phyloP scores from a whole-genome alignment of 345 rosid species.

The Camelina hispida region DNA sequence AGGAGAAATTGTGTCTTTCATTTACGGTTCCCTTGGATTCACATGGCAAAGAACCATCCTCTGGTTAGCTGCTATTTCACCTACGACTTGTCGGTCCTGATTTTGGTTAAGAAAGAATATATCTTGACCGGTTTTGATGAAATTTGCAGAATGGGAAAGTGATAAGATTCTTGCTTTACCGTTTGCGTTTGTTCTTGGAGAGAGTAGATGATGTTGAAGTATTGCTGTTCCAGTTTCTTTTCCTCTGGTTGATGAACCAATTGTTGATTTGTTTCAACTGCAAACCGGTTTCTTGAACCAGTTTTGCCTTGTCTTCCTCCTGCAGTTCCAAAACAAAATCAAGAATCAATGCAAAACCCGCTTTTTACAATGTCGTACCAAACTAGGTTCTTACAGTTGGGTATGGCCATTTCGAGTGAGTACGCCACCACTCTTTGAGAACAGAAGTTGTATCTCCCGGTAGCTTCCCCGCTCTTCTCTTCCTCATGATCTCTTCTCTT shows the following conservation, averaged over 20 bases:
- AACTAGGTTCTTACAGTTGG: constrained; percentile 63
- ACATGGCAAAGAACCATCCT: constrained; percentile 25
- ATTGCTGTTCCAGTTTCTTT: constrained; percentile 86
- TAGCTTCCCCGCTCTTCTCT: constrained; percentile 88
- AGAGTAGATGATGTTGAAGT: constrained; percentile 63
- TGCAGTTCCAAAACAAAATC: constrained; percentile 31
- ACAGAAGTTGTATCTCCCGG: constrained; percentile 85
- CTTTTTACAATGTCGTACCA: neutral
- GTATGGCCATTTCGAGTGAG: constrained; percentile 95
- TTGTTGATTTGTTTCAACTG: constrained; percentile 87
- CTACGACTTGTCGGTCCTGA: constrained; percentile 39
- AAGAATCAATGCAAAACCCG: neutral
- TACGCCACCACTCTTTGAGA: constrained; percentile 88
- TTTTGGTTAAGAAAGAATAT: constrained; percentile 15
- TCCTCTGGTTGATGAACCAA: constrained; percentile 92
- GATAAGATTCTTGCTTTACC: constrained; percentile 47
- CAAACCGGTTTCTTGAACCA: constrained; percentile 85
- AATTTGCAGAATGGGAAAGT: neutral
- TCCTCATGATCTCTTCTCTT: constrained; percentile 86
- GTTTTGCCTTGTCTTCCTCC: constrained; percentile 88
- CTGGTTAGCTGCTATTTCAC: constrained; percentile 15
- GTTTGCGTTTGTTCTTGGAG: constrained; percentile 79
- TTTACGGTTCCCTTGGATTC: constrained; percentile 6
- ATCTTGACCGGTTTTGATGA: constrained; percentile 12
- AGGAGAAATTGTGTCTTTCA: constrained; percentile 14